phyloP scores from a whole-genome alignment of 2,329 filamentous ascomycete species.

The Verruconis gallopava region DNA sequence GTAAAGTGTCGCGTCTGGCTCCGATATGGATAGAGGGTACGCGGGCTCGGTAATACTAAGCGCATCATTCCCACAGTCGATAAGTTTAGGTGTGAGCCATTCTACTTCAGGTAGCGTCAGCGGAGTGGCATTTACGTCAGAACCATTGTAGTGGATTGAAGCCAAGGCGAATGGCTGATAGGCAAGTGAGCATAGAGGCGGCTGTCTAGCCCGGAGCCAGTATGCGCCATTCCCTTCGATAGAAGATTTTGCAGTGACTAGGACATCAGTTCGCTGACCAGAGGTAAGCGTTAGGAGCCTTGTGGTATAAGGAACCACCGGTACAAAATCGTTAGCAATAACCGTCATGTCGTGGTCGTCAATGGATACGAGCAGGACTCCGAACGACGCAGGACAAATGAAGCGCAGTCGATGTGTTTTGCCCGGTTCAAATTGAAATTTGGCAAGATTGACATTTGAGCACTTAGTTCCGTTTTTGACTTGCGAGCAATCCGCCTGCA shows the following conservation, averaged over 20 bases:
- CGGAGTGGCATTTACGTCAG: not conserved
- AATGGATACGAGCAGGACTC: conserved; percentile 28
- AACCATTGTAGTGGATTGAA: conserved; percentile 6
- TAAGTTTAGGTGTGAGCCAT: conserved; percentile 28
- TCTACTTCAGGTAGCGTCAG: conserved; percentile 5
- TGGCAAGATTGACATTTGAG: conserved; percentile 14
- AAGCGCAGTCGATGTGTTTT: conserved; percentile 30
- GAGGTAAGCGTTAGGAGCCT: conserved; percentile 27
- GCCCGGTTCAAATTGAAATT: conserved; percentile 27
- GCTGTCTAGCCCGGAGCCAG: conserved; percentile 20
- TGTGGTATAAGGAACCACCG: conserved; percentile 27
- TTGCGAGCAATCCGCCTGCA: conserved; percentile 18
- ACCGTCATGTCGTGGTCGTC: conserved; percentile 31
- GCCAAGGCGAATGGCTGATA: conserved; percentile 5
- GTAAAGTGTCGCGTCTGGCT: conserved; percentile 11
- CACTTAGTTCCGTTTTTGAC: not conserved
- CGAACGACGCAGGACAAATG: conserved; percentile 29
- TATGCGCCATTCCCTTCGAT: conserved; percentile 17
- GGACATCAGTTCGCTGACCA: not conserved
- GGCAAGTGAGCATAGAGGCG: not conserved
- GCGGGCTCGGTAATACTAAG: conserved; percentile 39
- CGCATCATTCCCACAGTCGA: conserved; percentile 44
- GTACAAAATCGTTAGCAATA: conserved; percentile 30
- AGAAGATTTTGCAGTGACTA: conserved; percentile 17
- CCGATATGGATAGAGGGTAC: conserved; percentile 31